phyloP scores from a whole-genome alignment of 2,329 filamentous ascomycete genomes.

The Parascedosporium putredinis region DNA sequence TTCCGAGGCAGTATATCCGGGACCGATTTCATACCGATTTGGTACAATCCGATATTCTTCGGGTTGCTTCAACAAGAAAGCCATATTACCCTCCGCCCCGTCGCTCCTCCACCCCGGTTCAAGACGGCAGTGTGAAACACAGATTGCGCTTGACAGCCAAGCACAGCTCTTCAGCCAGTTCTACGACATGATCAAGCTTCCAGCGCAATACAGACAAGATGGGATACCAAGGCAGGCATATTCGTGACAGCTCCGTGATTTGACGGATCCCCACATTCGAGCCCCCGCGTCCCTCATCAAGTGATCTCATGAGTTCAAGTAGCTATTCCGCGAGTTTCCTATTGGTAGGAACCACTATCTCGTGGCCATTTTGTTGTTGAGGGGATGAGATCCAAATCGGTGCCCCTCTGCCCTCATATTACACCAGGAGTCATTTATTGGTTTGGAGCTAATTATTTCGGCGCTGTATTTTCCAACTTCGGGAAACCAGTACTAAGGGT shows the following conservation, averaged over 20 bases:
- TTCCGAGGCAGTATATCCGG: neutral
- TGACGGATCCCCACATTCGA: neutral
- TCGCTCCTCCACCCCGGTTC: too few species aligned
- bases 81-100: neutral
- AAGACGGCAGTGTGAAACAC: too few species aligned
- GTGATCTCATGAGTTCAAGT: neutral
- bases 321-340: neutral
- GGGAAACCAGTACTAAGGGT: too few species aligned
- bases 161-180: neutral
- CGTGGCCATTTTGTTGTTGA: neutral
- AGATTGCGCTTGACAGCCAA: too few species aligned
- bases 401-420: too few species aligned
- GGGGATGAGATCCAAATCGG: too few species aligned
- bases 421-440: too few species aligned
- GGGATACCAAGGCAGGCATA: neutral
- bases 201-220: too few species aligned
- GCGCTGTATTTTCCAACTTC: too few species aligned
- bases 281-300: neutral
- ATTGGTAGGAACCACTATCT: neutral
- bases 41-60: neutral
- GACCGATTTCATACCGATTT: neutral
- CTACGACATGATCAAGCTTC: too few species aligned
- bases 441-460: too few species aligned
- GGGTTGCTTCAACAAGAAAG: neutral
- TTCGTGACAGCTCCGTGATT: neutral